These are phyloP conservation scores for Biscogniauxia marginata DNA, from an alignment of 2,329 filamentous ascomycete species.

Conservation along the genomic window DNA sequence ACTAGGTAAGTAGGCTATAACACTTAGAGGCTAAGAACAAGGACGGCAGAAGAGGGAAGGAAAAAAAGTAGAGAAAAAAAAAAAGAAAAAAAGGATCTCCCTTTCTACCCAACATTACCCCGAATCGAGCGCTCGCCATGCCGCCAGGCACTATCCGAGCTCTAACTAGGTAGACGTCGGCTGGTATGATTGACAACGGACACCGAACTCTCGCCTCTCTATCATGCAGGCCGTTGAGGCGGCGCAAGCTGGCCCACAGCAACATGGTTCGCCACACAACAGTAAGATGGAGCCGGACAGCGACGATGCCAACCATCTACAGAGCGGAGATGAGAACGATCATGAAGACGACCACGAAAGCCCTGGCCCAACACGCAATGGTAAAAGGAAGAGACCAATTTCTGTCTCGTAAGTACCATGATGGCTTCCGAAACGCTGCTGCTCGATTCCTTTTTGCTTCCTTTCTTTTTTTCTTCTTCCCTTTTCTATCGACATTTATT, in stretches of 20 bases:
- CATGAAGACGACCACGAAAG: conserved; percentile 31
- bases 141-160: conserved; percentile 21
- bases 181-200: conserved; percentile 12
- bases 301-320: conserved; percentile 42
- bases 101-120: conserved; percentile 47
- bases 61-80: conserved; percentile 8
- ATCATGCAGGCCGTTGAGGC: conserved; percentile 25
- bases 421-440: too few relatives aligned
- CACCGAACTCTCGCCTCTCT: conserved; percentile 9
- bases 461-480: conserved; percentile 9
- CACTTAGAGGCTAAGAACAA: background rate
- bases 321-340: conserved; percentile 45
- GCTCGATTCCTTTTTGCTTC: background rate
- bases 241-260: conserved; percentile 21
- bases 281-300: conserved; percentile 42
- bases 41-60: background rate
- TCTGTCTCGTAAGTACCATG: conserved; percentile 63
- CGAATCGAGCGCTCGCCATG: conserved; percentile 35
- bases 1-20: background rate
- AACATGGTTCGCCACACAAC: conserved; percentile 25
- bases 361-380: conserved; percentile 40
- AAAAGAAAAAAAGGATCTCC: conserved; percentile 7
- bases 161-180: conserved; percentile 8
- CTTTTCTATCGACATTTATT: too few relatives aligned
- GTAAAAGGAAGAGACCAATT: conserved; percentile 60